These are phyloP conservation scores for Sporothrix pallida DNA, from an alignment of 2,329 filamentous ascomycete genomes.

Conservation along the genomic window DNA sequence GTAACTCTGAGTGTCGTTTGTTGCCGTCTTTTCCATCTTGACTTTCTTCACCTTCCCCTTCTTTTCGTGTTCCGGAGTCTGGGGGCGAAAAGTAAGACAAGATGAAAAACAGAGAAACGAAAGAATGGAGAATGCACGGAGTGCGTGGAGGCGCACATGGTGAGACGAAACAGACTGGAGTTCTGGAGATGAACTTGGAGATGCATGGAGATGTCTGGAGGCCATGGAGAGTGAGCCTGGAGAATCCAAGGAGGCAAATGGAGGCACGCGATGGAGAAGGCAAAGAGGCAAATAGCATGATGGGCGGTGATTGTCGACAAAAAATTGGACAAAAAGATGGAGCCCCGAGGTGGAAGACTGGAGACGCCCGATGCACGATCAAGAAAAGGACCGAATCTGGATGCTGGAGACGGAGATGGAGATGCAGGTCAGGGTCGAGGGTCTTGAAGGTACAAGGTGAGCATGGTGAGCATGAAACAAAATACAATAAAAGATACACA, in stretches of 20 bases:
- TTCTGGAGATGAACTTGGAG: not conserved
- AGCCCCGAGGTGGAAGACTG: not conserved
- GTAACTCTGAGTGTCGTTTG: no score
- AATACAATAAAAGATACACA: not conserved
- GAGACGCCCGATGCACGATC: conserved; percentile 14
- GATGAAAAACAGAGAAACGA: no score
- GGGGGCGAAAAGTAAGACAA: conserved; percentile 1
- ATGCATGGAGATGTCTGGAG: not conserved
- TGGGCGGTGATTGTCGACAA: not conserved
- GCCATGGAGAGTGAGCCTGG: not conserved
- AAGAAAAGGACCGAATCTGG: conserved; percentile 24
- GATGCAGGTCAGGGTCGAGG: not conserved
- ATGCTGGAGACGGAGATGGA: not conserved
- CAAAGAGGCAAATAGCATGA: not conserved
- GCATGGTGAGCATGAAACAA: not conserved
- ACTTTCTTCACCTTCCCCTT: not conserved
- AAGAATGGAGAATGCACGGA: not conserved
- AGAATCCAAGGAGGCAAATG: not conserved
- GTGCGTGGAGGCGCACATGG: not conserved
- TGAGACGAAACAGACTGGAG: not conserved
- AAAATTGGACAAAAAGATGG: not conserved
- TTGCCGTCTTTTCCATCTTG: not conserved
- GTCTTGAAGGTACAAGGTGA: not conserved
- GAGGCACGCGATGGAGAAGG: not conserved
- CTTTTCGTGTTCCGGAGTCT: not conserved